Percentiles rank a stretch among this genome's conserved stretches.
Conservation (phyloP, 164 flowering plant genomes). For the grape (Vitis vinifera) region ASM3070453v1 NC_081810.1:6582001-6582500, state of each 20-base stretch:
- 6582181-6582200: neutral
- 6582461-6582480: neutral
- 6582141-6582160: neutral
- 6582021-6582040: too few relatives aligned
- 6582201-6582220: constrained; percentile 1
- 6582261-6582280: constrained; percentile 44
- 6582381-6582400: constrained; percentile 88
- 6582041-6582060: too few relatives aligned
- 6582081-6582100: too few relatives aligned
- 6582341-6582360: constrained; percentile 88
- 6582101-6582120: too few relatives aligned
- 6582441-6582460: neutral
- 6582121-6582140: too few relatives aligned
- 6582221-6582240: constrained; percentile 67
- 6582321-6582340: constrained; percentile 83
- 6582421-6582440: too few relatives aligned
- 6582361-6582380: constrained; percentile 89
- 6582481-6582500: too few relatives aligned
- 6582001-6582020: too few relatives aligned
- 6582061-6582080: too few relatives aligned
- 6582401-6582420: constrained; percentile 3
- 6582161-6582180: neutral
- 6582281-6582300: constrained; percentile 41
- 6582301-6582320: constrained; percentile 87
- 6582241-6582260: constrained; percentile 64